Evolutionary conservation across 2,329 filamentous ascomycete species (phyloP), one percentile per base, ranked within the genome.

Genomic region (Akanthomyces lecanii): DNA sequence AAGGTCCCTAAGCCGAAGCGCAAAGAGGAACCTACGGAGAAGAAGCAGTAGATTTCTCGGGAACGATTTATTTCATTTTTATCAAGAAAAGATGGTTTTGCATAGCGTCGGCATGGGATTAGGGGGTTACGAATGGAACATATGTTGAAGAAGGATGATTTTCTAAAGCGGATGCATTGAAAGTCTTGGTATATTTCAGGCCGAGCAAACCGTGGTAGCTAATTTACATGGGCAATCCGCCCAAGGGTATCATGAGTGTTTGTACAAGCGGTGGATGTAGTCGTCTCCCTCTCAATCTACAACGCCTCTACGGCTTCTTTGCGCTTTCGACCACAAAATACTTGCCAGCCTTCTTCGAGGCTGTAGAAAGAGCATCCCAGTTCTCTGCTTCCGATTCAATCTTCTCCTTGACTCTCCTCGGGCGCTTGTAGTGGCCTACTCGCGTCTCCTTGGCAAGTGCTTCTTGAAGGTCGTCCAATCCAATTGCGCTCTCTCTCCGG

Each of bases 261-360:
- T 25, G 25, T 52, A 25, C 36, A 58, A 36, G 30, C n/a, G 10
- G 55, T 48, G 16, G 14, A 21, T n/a, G 11, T 54, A 68, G 16
- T 66, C 66, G 36, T 55, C 62, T n/a, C 64, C 63, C 48, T 71
- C 68, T 45, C 6, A 18, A 28, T 28, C 21, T 21, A 4, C 12
- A 7, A 28, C 28, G 38, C 25, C 68, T 66, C 33, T 21, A 23
- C 3, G 69, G 66, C 62, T 75, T 73, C 66, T 81, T 82, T 40
- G 80, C 81, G 67, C 83, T 87, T 66, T 91, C 85, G 2, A 95
- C 91, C 8, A 94, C 86, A 68, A 96, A 94, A 70, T 88, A 96
- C 67, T 82, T 85, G 16, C 90, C 90, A 5, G 83, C 83, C 61
- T 81, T 91, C 69, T 83, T 85, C 18, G 83, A 79, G 0, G 91